Evolutionary conservation across 768 basidiomycete species (phyloP), one percentile per base, ranked within the genome.

Genomic region (Lentinula aciculospora): DNA sequence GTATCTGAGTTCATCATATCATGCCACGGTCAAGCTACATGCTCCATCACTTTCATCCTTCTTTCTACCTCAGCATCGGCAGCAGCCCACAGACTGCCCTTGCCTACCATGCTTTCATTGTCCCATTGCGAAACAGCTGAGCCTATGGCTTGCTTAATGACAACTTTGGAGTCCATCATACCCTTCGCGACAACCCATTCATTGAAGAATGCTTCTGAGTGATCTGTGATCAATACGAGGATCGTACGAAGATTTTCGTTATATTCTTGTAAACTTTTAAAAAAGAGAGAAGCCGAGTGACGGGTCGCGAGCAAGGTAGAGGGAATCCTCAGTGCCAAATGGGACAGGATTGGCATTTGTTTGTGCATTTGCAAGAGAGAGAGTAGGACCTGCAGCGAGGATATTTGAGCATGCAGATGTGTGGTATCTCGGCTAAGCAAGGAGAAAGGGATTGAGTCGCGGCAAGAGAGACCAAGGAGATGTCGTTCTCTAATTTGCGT

Each of bases 361-460:
- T 54, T 36, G 53, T 68, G 62, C 29, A 62, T 62, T n/a, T 61
- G 64, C 58, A 40, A 51, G 39, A 29, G 61, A 57, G 32, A 59
- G 53, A 42, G 53, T 1, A 56, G 56, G n/a, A 48, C 50, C 37
- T 58, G 49, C 1, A 46, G 31, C 42, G 71, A 64, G 44, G 72
- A 61, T 56, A 45, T 42, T 9, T 72, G 69, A 10, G 72, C 60
- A 57, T 74, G 70, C 23, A 73, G 64, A 55, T 65, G 72, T 1
- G 72, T 71, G 34, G 72, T 68, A 21, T 64, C 34, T 4, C 70
- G 64, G 4, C 62, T 65, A 45, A 73, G 61, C 42, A 72, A 59
- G 8, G 64, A 58, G 36, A 66, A 62, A 58, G 73, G 69, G 64
- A 73, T 67, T 2, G 73, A 71, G 60, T 73, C 72, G 44, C 73